Evolutionary conservation across 331 rosid species (phyloP).

Genomic region (Pyracantha coccinea): DNA sequence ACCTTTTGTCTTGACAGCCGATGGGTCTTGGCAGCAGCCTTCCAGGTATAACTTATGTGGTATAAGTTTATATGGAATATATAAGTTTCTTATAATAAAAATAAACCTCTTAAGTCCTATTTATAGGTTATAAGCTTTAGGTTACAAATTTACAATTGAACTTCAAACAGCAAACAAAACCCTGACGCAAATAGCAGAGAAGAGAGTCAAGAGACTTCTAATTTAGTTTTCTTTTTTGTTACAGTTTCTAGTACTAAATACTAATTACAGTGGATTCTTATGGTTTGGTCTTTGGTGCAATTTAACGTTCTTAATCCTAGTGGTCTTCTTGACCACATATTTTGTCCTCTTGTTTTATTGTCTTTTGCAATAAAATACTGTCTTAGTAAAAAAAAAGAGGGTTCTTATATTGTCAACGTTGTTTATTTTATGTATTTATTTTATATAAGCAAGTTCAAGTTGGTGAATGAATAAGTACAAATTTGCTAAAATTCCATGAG

Average conservation of each 20-base stretch:
- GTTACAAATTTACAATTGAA: too few relatives aligned
- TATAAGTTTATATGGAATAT: neutral
- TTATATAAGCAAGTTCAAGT: neutral
- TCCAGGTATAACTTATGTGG: conserved; percentile 44
- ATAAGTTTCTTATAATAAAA: neutral
- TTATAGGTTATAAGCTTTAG: too few relatives aligned
- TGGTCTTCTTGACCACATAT: too few relatives aligned
- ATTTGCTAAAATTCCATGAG: neutral
- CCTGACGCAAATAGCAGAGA: too few relatives aligned
- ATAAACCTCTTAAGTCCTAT: too few relatives aligned
- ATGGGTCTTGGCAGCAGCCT: conserved; percentile 94
- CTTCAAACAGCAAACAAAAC: too few relatives aligned
- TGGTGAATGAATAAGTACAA: neutral
- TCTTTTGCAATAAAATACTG: too few relatives aligned
- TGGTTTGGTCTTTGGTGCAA: neutral
- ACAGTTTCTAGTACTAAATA: neutral
- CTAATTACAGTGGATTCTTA: neutral
- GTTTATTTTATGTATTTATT: neutral
- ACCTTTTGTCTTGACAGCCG: conserved; percentile 76
- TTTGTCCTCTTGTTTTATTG: too few relatives aligned
- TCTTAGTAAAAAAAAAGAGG: too few relatives aligned
- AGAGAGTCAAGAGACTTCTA: too few relatives aligned
- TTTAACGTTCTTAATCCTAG: neutral
- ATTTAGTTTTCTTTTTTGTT: neutral
- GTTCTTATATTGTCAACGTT: neutral